A percentile compares a stretch with the other conserved stretches of the same genome.
These are phyloP conservation scores for Eucalyptus decipiens DNA, from an alignment of 345 rosid species.

Conservation along the genomic window DNA sequence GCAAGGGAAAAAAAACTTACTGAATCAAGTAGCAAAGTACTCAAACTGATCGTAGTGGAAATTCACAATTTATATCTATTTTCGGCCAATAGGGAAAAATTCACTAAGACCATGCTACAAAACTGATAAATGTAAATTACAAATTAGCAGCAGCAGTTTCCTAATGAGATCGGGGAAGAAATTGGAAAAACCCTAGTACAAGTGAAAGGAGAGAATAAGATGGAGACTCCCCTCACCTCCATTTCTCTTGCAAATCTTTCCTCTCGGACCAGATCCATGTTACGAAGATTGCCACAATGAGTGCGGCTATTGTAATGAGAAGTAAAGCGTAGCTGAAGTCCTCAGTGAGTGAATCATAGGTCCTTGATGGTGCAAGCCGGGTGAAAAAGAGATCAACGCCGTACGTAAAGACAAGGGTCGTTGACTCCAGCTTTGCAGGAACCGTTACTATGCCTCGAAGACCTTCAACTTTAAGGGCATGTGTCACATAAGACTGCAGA, in stretches of 20 bases:
- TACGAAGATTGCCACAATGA: constrained; percentile 69
- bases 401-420: constrained; percentile 75
- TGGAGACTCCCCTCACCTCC: constrained; percentile 45
- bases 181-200: background rate
- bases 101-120: background rate
- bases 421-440: constrained; percentile 96
- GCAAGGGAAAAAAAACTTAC: background rate
- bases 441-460: constrained; percentile 68
- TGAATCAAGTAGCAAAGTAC: background rate
- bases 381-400: constrained; percentile 92
- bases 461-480: constrained; percentile 79
- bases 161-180: background rate
- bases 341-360: constrained; percentile 92
- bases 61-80: background rate
- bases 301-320: constrained; percentile 78
- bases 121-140: background rate
- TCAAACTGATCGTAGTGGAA: background rate
- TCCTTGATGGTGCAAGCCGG: constrained; percentile 90
- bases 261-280: constrained; percentile 84
- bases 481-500: constrained; percentile 74
- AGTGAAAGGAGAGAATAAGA: background rate
- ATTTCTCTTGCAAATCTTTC: constrained; percentile 79
- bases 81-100: background rate
- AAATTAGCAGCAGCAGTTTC: background rate
- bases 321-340: constrained; percentile 92